Evolutionary conservation across 1,284 basidiomycete species (phyloP).

Genomic region (Irpex rosettiformis): DNA sequence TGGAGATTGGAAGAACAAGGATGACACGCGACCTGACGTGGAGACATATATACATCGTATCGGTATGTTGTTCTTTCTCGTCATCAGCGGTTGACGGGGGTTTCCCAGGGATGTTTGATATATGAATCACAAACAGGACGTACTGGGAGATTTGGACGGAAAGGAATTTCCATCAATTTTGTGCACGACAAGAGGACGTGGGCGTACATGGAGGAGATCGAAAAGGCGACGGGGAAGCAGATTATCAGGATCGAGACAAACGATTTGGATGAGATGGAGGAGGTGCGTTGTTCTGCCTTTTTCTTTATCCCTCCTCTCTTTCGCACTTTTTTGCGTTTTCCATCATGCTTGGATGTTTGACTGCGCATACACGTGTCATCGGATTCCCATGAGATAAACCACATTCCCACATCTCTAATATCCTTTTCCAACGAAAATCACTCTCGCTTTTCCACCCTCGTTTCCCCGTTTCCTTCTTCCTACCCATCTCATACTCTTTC

Average conservation of each 20-base stretch:
- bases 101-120: not conserved
- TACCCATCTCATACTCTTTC: not conserved
- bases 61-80: slow-evolving; percentile 51
- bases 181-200: slow-evolving; percentile 86
- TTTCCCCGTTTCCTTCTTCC: no score
- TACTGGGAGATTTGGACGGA: slow-evolving; percentile 93
- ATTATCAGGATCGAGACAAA: slow-evolving; percentile 82
- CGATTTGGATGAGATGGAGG: slow-evolving; percentile 88
- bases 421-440: not conserved
- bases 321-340: not conserved
- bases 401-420: slow-evolving; percentile 1
- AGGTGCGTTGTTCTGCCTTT: slow-evolving; percentile 42
- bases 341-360: no score
- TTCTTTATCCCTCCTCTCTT: slow-evolving; percentile 6
- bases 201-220: slow-evolving; percentile 83
- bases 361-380: slow-evolving; percentile 5
- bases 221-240: slow-evolving; percentile 69
- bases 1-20: slow-evolving; percentile 34
- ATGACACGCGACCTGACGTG: slow-evolving; percentile 72
- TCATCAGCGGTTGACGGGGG: no score
- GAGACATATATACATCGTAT: slow-evolving; percentile 99
- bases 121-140: slow-evolving; percentile 54
- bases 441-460: not conserved
- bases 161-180: slow-evolving; percentile 96
- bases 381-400: not conserved